Base-by-base conservation (phyloP, 2,329 filamentous ascomycete species). In the Colletotrichum sansevieriae region DNA sequence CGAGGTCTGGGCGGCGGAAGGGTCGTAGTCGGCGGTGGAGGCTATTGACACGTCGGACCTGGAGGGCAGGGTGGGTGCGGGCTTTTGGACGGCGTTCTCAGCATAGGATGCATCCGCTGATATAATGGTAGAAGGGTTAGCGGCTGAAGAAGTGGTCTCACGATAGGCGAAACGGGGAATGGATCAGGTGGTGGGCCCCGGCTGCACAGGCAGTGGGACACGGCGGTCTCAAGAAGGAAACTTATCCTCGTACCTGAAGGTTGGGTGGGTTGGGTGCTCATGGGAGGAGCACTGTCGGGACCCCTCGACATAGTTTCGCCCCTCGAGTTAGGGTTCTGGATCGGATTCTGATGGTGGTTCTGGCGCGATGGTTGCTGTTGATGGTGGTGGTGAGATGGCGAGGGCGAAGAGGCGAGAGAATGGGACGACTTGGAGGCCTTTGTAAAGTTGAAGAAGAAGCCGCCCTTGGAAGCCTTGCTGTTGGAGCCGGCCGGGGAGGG, bases 1-100 rank as follows among this genome's bases (percentile, higher is more conserved):
- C 5, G 77, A 76, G n/a, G 77, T 56, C 22, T 71, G 73, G 43
- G 72, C 62, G 47, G 72, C 63, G 61, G 75, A 61, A 54, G 74
- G 73, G 62, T 88, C 86, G 76, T 80, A 76, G 52, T 88, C 85
- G 63, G 77, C 76, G n/a, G 80, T 77, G 7, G 85, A 85, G 44
- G 81, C 81, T 57, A 88, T 74, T 66, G 87, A 87, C 47, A 85
- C 75, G 68, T 88, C 84, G 70, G 87, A 87, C 73, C 78, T 83
- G 54, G 85, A 83, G 44, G 83, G 81, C 63, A 82, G 75, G 70
- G 81, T 78, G 54, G 81, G 76, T 57, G 75, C 75, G 43, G 80
- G 77, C 74, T 80, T 83, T 71, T 82, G 78, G 63, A 78, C 74
- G 61, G 78, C 72, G 62, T 77, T 76, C 56, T 80, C 78, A 68